Evolutionary conservation across 768 basidiomycete genomes (phyloP).

Genomic region (Solioccasus polychromus): DNA sequence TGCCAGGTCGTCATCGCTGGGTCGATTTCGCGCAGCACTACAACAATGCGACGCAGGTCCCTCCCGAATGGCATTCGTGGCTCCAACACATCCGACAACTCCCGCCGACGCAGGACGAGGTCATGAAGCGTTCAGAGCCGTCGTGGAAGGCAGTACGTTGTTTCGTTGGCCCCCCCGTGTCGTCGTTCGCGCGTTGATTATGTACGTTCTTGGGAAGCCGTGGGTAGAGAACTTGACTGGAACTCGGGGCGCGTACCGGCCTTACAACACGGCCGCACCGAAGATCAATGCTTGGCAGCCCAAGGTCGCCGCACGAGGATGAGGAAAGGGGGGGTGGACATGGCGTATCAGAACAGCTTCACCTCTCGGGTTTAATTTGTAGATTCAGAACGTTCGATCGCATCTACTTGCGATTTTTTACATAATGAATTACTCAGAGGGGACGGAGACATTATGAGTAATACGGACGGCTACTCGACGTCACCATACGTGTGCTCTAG

Average conservation of each 20-base stretch:
- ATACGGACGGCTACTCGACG: no score
- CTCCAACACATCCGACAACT: constrained; percentile 83
- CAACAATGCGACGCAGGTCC: constrained; percentile 89
- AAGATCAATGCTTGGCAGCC: constrained; percentile 87
- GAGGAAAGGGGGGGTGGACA: no score
- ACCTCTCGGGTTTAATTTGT: no score
- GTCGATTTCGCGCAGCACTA: constrained; percentile 92
- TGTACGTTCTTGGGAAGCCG: constrained; percentile 43
- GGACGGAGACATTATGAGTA: no score
- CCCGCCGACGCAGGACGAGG: constrained; percentile 70
- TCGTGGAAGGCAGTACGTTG: constrained; percentile 80
- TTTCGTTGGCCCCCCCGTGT: neutral
- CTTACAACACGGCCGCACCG: constrained; percentile 83
- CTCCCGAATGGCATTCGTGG: constrained; percentile 98
- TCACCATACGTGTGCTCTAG: no score
- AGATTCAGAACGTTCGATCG: no score
- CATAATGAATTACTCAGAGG: no score
- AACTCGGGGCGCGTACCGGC: constrained; percentile 83
- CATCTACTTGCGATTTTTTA: no score
- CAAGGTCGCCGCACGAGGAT: constrained; percentile 52
- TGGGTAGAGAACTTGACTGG: constrained; percentile 91
- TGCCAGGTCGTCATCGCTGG: constrained; percentile 90
- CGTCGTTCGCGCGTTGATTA: neutral
- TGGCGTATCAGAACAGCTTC: no score
- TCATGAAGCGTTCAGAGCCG: constrained; percentile 62